Percentiles rank a stretch among this genome's conserved stretches.
These are phyloP conservation scores for Physcomitrium patens DNA, from an alignment of 225 moss, liverwort and hornwort genomes.

Conservation along the genomic window DNA sequence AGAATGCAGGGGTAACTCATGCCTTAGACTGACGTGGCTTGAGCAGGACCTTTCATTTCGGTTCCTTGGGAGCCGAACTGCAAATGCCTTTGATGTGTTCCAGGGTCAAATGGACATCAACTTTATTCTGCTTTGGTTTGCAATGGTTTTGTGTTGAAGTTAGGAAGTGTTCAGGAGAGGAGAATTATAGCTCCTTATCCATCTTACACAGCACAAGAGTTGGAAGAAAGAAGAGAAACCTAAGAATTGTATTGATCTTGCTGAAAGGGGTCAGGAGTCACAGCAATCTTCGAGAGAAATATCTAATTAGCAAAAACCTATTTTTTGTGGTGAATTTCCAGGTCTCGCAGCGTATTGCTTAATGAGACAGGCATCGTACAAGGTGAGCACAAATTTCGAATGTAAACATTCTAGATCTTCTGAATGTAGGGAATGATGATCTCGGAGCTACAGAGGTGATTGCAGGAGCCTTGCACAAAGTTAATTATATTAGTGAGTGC, in stretches of 20 bases:
- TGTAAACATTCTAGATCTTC: no score
- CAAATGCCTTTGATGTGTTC: background rate
- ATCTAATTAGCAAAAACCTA: background rate
- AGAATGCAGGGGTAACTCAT: no score
- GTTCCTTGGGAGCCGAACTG: no score
- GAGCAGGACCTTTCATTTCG: no score
- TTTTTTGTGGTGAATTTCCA: background rate
- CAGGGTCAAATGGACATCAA: background rate
- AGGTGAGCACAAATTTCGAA: no score
- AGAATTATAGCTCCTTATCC: background rate
- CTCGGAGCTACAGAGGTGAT: background rate
- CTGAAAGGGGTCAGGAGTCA: background rate
- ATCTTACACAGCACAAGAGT: background rate
- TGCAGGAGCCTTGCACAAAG: background rate
- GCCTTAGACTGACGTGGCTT: no score
- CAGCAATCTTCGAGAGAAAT: background rate
- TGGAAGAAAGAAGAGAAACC: background rate
- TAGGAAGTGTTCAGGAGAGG: constrained; percentile 4
- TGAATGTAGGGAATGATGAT: background rate
- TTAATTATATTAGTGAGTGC: background rate
- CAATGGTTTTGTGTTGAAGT: background rate
- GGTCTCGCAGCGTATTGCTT: no score
- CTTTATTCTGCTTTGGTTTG: background rate
- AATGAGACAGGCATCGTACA: background rate
- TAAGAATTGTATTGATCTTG: background rate